A percentile compares a stretch with the other conserved stretches of the same genome.
These are phyloP conservation scores for Dothidotthia symphoricarpi DNA, from an alignment of 2,329 filamentous ascomycete species.

Conservation along the genomic window DNA sequence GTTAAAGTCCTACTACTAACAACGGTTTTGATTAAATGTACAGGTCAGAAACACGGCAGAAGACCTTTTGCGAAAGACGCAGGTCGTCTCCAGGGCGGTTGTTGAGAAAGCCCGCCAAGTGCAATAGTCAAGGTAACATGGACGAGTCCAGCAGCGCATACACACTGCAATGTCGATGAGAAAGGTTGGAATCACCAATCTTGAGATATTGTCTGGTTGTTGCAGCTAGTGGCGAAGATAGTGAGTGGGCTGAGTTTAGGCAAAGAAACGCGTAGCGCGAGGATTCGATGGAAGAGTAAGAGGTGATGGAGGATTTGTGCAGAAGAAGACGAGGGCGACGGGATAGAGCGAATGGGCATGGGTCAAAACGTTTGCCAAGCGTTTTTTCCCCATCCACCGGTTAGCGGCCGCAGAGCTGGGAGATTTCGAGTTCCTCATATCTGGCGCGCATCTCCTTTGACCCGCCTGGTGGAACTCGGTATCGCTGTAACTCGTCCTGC, in stretches of 20 bases:
- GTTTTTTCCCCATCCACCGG: slow-evolving; percentile 14
- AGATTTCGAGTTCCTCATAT: slow-evolving; percentile 9
- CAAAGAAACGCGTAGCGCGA: slow-evolving; percentile 15
- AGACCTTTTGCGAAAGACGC: slow-evolving; percentile 19
- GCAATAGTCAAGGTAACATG: slow-evolving; percentile 41
- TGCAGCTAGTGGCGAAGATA: slow-evolving; percentile 21
- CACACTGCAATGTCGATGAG: slow-evolving; percentile 25
- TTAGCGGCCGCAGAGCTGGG: slow-evolving; percentile 3
- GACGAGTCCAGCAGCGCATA: slow-evolving; percentile 36
- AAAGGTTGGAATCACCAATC: slow-evolving; percentile 16
- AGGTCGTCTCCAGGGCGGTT: slow-evolving; percentile 28
- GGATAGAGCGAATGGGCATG: slow-evolving; percentile 15
- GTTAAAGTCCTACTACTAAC: slow-evolving; percentile 23
- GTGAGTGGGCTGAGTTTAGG: slow-evolving; percentile 6
- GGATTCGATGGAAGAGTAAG: slow-evolving; percentile 18
- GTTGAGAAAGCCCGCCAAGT: slow-evolving; percentile 27
- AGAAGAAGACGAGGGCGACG: slow-evolving; percentile 19
- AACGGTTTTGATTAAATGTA: slow-evolving; percentile 18
- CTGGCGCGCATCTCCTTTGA: slow-evolving; percentile 6
- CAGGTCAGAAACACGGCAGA: slow-evolving; percentile 20
- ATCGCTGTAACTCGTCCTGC: too few relatives aligned
- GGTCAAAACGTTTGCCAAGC: slow-evolving; percentile 19
- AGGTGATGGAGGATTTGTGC: slow-evolving; percentile 18
- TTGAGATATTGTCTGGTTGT: slow-evolving; percentile 8
- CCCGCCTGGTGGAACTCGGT: too few relatives aligned